Percentiles rank a stretch among this genome's conserved stretches.
Conservation (phyloP, 345 rosid genomes). For the Aquilaria yunnanensis region DNA sequence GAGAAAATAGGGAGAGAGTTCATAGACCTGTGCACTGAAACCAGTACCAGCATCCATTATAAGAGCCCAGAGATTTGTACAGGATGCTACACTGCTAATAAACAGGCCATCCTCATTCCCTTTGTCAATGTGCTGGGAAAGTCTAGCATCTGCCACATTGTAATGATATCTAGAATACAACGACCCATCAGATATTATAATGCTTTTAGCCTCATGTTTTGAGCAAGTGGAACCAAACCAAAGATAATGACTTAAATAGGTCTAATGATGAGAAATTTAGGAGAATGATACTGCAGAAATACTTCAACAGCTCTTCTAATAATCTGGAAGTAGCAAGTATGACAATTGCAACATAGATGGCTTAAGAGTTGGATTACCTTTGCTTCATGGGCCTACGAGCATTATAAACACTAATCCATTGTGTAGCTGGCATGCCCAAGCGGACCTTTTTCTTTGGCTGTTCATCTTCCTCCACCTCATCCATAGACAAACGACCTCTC, state of each 20-base stretch:
- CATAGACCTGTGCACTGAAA: constrained; percentile 52
- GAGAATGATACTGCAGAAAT: too few relatives aligned
- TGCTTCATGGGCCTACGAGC: constrained; percentile 75
- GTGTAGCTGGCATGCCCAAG: constrained; percentile 65
- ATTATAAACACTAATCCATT: constrained; percentile 70
- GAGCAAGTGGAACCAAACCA: not conserved
- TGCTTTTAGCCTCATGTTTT: not conserved
- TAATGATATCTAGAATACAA: constrained; percentile 55
- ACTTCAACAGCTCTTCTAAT: too few relatives aligned
- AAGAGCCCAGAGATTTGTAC: constrained; percentile 63
- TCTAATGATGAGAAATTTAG: not conserved
- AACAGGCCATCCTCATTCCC: constrained; percentile 61
- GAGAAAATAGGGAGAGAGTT: constrained; percentile 51
- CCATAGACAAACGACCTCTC: constrained; percentile 48
- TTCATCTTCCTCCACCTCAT: constrained; percentile 53
- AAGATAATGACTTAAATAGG: not conserved
- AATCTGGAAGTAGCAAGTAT: not conserved
- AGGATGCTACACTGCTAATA: constrained; percentile 62
- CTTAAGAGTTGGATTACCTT: constrained; percentile 29
- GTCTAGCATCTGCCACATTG: constrained; percentile 61
- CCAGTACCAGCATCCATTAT: constrained; percentile 77
- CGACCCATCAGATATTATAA: not conserved
- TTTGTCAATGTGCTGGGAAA: constrained; percentile 50
- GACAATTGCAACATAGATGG: constrained; percentile 7
- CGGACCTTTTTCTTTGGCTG: constrained; percentile 65